Evolutionary conservation across 345 rosid species (phyloP).

Genomic region (Gossypium bickii): DNA sequence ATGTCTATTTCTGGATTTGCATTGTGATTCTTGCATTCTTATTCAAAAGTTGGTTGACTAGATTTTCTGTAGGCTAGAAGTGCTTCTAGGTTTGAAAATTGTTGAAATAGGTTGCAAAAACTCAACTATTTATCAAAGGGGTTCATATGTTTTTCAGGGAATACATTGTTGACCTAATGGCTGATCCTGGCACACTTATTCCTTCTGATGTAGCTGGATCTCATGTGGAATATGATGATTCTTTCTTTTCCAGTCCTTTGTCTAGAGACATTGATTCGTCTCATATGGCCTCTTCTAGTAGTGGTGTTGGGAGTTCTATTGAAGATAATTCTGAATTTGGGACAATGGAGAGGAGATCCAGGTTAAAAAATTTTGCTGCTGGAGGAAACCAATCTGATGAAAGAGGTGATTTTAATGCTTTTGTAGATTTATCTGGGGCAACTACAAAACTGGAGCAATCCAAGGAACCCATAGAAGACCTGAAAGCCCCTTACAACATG

Average conservation of each 20-base stretch:
- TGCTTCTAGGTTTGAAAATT: slow-evolving; percentile 1
- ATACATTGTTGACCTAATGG: slow-evolving; percentile 94
- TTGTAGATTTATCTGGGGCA: slow-evolving; percentile 23
- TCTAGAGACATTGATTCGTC: slow-evolving; percentile 64
- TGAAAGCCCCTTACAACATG: slow-evolving; percentile 25
- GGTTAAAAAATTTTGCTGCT: slow-evolving; percentile 31
- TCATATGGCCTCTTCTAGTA: slow-evolving; percentile 60
- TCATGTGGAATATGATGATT: slow-evolving; percentile 58
- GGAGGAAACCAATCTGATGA: slow-evolving; percentile 39
- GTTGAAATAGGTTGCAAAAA: slow-evolving; percentile 7
- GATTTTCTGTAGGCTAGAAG: neutral
- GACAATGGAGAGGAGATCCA: slow-evolving; percentile 45
- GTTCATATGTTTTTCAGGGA: slow-evolving; percentile 65
- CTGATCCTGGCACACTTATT: slow-evolving; percentile 93
- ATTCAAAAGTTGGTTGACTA: neutral
- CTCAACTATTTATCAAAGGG: slow-evolving; percentile 14
- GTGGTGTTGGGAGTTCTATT: slow-evolving; percentile 55
- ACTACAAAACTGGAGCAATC: slow-evolving; percentile 35
- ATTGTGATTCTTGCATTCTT: neutral
- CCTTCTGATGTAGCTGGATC: slow-evolving; percentile 79
- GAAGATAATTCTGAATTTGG: slow-evolving; percentile 64
- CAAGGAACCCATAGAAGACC: slow-evolving; percentile 29
- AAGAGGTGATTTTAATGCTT: slow-evolving; percentile 31
- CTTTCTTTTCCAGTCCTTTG: slow-evolving; percentile 61
- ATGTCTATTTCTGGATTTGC: neutral